Evolutionary conservation across 2,329 filamentous ascomycete genomes (phyloP).

Genomic region (Cercospora sesami): DNA sequence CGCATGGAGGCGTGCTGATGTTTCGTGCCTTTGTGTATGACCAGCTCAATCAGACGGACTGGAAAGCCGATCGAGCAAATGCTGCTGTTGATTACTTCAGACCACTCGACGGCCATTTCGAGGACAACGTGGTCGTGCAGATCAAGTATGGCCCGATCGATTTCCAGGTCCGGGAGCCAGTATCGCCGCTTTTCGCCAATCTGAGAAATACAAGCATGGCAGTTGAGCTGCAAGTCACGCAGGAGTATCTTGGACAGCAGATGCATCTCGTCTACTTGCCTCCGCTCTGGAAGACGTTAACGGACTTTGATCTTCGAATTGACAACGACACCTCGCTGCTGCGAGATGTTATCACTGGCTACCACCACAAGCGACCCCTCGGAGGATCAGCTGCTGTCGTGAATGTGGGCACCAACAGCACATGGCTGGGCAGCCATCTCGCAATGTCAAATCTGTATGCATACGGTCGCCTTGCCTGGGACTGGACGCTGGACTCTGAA

Average conservation of each 20-base stretch:
- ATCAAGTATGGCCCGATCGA: slow-evolving; percentile 75
- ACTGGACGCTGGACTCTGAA: slow-evolving; percentile 53
- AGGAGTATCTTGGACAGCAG: slow-evolving; percentile 72
- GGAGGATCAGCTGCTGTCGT: slow-evolving; percentile 67
- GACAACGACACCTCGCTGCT: slow-evolving; percentile 58
- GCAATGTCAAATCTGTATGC: slow-evolving; percentile 72
- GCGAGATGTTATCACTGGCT: slow-evolving; percentile 61
- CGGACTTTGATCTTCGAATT: slow-evolving; percentile 66
- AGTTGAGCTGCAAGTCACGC: slow-evolving; percentile 66
- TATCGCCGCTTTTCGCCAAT: slow-evolving; percentile 63
- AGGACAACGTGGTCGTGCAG: slow-evolving; percentile 70
- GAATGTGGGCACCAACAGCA: slow-evolving; percentile 65
- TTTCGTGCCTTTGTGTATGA: slow-evolving; percentile 74
- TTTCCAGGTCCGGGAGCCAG: slow-evolving; percentile 69
- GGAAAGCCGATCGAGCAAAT: slow-evolving; percentile 68
- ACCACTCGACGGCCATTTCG: slow-evolving; percentile 63
- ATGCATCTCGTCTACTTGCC: slow-evolving; percentile 67
- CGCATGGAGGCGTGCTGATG: slow-evolving; percentile 64
- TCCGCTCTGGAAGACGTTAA: slow-evolving; percentile 66
- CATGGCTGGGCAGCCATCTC: slow-evolving; percentile 69
- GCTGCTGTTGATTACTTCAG: slow-evolving; percentile 68
- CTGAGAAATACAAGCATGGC: slow-evolving; percentile 52
- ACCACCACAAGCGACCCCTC: slow-evolving; percentile 57
- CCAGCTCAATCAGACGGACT: slow-evolving; percentile 58
- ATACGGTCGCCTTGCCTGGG: slow-evolving; percentile 67